Evolutionary conservation across 495 filamentous ascomycete species (phyloP).

Genomic region (Podospora pseudopauciseta): DNA sequence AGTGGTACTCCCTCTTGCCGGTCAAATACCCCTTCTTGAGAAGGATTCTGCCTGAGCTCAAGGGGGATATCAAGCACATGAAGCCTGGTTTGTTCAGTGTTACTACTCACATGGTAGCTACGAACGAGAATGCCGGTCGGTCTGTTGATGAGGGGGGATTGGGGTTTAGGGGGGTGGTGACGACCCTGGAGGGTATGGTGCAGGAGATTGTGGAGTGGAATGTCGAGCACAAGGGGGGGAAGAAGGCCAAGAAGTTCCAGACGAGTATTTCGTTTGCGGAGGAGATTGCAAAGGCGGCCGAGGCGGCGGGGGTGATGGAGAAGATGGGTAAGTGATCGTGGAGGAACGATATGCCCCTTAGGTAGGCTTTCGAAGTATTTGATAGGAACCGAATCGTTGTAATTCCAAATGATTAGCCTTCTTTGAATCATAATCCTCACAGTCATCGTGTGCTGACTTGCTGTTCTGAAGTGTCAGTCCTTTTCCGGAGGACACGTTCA

Average conservation of each 20-base stretch:
- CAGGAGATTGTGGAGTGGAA: conserved; percentile 55
- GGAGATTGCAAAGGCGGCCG: conserved; percentile 34
- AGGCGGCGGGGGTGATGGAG: background rate
- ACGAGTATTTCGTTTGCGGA: conserved; percentile 41
- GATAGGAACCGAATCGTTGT: too few relatives aligned
- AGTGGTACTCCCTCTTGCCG: conserved; percentile 47
- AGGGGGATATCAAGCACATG: conserved; percentile 46
- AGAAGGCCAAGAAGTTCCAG: conserved; percentile 28
- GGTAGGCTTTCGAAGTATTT: too few relatives aligned
- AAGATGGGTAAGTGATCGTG: background rate
- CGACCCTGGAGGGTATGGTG: conserved; percentile 53
- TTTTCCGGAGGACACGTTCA: too few relatives aligned
- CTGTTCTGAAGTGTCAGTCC: too few relatives aligned
- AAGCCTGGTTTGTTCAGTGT: conserved; percentile 54
- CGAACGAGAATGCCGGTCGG: conserved; percentile 43
- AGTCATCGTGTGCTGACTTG: background rate
- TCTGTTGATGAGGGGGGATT: conserved; percentile 47
- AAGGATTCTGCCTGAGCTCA: conserved; percentile 41
- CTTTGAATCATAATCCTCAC: background rate
- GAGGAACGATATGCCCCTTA: background rate
- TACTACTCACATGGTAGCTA: conserved; percentile 48
- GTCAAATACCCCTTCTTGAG: conserved; percentile 38
- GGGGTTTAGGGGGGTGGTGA: conserved; percentile 49
- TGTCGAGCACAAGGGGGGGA: conserved; percentile 28
- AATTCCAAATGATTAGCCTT: too few relatives aligned